phyloP scores from a whole-genome alignment of 208 protist genomes.

The Crithidia fasciculata region DNA sequence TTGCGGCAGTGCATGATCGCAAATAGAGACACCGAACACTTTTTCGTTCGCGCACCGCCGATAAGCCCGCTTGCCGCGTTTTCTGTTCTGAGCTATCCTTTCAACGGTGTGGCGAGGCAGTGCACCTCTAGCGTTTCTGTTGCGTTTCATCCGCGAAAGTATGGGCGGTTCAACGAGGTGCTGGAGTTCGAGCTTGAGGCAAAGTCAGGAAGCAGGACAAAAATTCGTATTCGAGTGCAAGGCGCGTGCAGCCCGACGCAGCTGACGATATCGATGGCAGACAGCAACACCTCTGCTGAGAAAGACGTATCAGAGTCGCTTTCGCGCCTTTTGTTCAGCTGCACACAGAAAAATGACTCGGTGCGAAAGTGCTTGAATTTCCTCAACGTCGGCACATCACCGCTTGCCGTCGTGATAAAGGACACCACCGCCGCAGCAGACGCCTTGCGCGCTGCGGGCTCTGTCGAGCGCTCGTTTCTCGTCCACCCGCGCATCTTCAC shows the following conservation, averaged over 20 bases:
- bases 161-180: conserved; percentile 54
- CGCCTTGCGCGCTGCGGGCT: neutral
- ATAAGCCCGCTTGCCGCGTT: conserved; percentile 67
- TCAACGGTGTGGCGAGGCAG: conserved; percentile 27
- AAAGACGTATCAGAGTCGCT: conserved; percentile 29
- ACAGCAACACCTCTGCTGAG: conserved; percentile 6
- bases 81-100: conserved; percentile 46
- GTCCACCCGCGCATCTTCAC: conserved; percentile 32
- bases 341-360: conserved; percentile 36
- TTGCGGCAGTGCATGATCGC: conserved; percentile 47
- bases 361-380: conserved; percentile 27
- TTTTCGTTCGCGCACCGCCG: conserved; percentile 51
- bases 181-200: conserved; percentile 41
- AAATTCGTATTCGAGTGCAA: conserved; percentile 29
- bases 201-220: neutral
- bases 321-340: conserved; percentile 40
- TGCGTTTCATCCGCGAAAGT: conserved; percentile 65
- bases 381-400: conserved; percentile 65
- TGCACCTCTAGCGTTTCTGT: conserved; percentile 47
- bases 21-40: conserved; percentile 39
- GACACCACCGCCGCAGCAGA: conserved; percentile 18
- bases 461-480: conserved; percentile 13
- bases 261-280: conserved; percentile 43
- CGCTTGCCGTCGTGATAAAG: conserved; percentile 56
- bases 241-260: conserved; percentile 65